Percentiles rank a stretch among this genome's conserved stretches.
Conservation (phyloP, 148 eudicot species). For the Amaranthus hypochondriacus region DNA sequence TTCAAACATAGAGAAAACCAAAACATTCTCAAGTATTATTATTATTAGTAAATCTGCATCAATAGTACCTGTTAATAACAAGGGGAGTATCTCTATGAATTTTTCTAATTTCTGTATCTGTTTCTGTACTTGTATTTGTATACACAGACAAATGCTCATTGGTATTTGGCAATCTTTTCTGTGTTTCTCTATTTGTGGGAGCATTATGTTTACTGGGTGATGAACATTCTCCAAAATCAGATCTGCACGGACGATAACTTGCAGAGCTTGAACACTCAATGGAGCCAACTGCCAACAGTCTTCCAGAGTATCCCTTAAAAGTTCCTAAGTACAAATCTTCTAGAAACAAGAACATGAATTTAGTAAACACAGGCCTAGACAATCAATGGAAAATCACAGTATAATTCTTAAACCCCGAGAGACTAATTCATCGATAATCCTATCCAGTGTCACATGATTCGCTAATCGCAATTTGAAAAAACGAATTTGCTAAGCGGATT, state of each 20-base stretch:
- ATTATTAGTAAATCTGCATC: no score
- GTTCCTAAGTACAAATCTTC: conserved; percentile 50
- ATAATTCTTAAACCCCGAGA: background rate
- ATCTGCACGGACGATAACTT: conserved; percentile 25
- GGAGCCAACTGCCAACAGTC: conserved; percentile 21
- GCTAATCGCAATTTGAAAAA: background rate
- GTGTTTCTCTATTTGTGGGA: conserved; percentile 25
- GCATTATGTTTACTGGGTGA: conserved; percentile 29
- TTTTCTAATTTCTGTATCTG: conserved; percentile 25
- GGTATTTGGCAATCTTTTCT: conserved; percentile 20
- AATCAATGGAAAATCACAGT: background rate
- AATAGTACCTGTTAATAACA: conserved; percentile 51
- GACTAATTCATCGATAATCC: no score
- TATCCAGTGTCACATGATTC: background rate
- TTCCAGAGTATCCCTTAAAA: conserved; percentile 32
- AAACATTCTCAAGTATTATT: no score
- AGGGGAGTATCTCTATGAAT: conserved; percentile 32
- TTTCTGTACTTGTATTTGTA: conserved; percentile 37
- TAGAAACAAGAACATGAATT: conserved; percentile 14
- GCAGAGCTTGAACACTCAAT: conserved; percentile 26
- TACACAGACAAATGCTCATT: conserved; percentile 24
- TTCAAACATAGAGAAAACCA: background rate
- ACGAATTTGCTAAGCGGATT: no score
- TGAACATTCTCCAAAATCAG: conserved; percentile 29
- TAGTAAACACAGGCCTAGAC: background rate